These are phyloP conservation scores for Trichosporon sp. DNA, from an alignment of 1,284 basidiomycete genomes.

Conservation along the genomic window DNA sequence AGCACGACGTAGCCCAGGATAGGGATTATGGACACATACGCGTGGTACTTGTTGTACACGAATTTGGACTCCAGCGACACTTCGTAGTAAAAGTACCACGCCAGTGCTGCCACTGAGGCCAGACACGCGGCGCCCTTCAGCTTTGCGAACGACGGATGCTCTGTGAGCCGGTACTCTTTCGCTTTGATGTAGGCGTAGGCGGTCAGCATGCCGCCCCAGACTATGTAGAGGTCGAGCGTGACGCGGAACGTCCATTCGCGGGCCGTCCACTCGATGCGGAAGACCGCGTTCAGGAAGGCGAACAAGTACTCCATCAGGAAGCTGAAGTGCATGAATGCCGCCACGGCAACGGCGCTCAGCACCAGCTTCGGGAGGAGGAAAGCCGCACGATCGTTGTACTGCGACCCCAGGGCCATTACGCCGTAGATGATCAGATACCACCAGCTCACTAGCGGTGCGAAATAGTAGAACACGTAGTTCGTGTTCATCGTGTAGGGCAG, in stretches of 20 bases:
- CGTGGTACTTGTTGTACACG: conserved; percentile 76
- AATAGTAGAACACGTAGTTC: conserved; percentile 82
- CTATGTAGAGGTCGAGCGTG: conserved; percentile 78
- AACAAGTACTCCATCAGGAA: conserved; percentile 65
- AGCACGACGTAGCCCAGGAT: conserved; percentile 67
- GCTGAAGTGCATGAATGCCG: conserved; percentile 60
- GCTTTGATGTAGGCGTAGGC: conserved; percentile 69
- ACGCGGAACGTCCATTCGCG: conserved; percentile 81
- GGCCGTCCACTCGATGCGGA: conserved; percentile 73
- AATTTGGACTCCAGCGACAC: conserved; percentile 69
- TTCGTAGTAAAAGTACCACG: conserved; percentile 79
- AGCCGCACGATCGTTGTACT: conserved; percentile 63
- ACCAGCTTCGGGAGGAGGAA: conserved; percentile 68
- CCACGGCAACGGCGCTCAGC: conserved; percentile 58
- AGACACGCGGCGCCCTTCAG: conserved; percentile 53
- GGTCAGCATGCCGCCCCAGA: conserved; percentile 75
- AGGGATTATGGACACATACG: conserved; percentile 73
- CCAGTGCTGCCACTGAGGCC: conserved; percentile 54
- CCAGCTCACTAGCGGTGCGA: conserved; percentile 66
- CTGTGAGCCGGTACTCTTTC: conserved; percentile 64
- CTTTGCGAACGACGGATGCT: conserved; percentile 61
- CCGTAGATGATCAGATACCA: conserved; percentile 72
- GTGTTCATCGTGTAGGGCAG: conserved; percentile 85
- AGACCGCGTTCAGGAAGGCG: conserved; percentile 58
- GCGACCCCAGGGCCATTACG: conserved; percentile 65